Evolutionary conservation across 1,284 basidiomycete species (phyloP).

Genomic region (Marasmius fiardii): DNA sequence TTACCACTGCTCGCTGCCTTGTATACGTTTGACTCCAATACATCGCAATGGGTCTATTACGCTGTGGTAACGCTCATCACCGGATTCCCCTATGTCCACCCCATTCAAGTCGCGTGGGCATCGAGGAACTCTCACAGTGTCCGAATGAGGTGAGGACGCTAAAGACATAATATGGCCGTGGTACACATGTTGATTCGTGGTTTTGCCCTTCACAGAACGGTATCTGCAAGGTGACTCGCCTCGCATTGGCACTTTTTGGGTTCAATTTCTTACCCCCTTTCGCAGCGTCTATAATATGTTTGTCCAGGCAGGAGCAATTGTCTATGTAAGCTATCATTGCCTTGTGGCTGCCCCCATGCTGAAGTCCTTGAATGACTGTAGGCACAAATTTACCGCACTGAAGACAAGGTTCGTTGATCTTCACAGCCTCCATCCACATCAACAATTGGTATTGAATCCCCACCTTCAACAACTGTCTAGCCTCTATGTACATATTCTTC

Average conservation of each 20-base stretch:
- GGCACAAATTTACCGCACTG: conserved; percentile 43
- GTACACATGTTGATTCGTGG: neutral
- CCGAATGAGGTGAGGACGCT: conserved; percentile 32
- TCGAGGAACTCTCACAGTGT: conserved; percentile 61
- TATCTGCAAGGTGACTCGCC: conserved; percentile 39
- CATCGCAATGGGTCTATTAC: conserved; percentile 60
- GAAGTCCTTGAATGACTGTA: conserved; percentile 16
- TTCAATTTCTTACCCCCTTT: neutral
- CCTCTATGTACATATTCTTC: conserved; percentile 40
- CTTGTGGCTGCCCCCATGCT: neutral
- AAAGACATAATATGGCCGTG: conserved; percentile 1
- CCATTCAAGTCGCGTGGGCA: conserved; percentile 57
- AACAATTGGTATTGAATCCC: neutral
- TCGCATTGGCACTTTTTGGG: neutral
- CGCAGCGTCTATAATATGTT: conserved; percentile 59
- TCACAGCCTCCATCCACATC: neutral
- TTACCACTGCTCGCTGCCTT: conserved; percentile 57
- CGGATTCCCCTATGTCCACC: conserved; percentile 45
- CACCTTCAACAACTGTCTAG: conserved; percentile 16
- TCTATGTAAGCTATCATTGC: conserved; percentile 36
- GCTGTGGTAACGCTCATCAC: conserved; percentile 53
- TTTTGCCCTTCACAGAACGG: conserved; percentile 33
- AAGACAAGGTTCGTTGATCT: conserved; percentile 32
- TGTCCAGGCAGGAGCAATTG: conserved; percentile 51
- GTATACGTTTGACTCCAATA: conserved; percentile 47